A percentile compares a stretch with the other conserved stretches of the same genome.
phyloP scores from a whole-genome alignment of 208 protist genomes.

The Trypanosoma rangeli region DNA sequence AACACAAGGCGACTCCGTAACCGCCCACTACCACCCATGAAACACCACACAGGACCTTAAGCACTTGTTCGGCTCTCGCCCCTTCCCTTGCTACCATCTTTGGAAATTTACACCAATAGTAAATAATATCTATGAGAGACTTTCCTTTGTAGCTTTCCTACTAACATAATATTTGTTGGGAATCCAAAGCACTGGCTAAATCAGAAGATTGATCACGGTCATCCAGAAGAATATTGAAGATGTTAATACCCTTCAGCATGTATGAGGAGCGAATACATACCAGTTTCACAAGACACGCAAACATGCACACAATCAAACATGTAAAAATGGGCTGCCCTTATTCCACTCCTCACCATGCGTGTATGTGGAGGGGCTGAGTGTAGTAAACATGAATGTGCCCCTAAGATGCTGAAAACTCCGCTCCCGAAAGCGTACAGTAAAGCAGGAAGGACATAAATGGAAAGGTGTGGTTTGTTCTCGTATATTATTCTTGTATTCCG shows the following conservation, averaged over 20 bases:
- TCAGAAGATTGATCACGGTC: not conserved
- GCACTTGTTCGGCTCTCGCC: not conserved
- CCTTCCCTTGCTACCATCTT: not conserved
- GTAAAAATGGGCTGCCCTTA: too few species aligned
- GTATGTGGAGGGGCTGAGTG: too few species aligned
- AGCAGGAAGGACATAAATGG: too few species aligned
- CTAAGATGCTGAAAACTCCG: too few species aligned
- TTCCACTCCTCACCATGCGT: too few species aligned
- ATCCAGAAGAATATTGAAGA: constrained; percentile 14
- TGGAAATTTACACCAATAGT: not conserved
- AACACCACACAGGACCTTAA: constrained; percentile 38
- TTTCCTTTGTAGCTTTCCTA: constrained; percentile 22
- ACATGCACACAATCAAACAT: not conserved
- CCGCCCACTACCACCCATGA: constrained; percentile 52
- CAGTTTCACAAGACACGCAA: not conserved
- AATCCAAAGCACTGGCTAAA: too few species aligned
- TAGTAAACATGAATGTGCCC: too few species aligned
- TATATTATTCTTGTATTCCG: too few species aligned
- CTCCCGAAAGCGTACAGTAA: too few species aligned
- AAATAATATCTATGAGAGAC: constrained; percentile 1
- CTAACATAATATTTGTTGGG: not conserved
- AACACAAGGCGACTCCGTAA: constrained; percentile 57
- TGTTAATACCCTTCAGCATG: not conserved
- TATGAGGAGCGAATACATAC: constrained; percentile 12
- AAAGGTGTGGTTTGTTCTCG: too few species aligned